Evolutionary conservation across 2,329 filamentous ascomycete genomes (phyloP).

Genomic region (Colletotrichum endophyticum): DNA sequence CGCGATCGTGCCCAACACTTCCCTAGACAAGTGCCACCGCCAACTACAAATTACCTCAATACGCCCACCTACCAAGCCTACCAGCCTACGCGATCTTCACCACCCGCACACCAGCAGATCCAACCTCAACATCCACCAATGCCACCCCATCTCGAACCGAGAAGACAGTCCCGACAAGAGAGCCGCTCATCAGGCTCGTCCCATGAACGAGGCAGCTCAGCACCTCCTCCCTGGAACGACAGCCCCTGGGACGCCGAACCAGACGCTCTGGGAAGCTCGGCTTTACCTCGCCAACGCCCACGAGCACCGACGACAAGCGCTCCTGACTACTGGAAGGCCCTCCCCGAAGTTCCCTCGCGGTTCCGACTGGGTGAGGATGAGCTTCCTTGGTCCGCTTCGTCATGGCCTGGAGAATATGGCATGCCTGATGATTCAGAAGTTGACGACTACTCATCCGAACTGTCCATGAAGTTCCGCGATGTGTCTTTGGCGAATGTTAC

Average conservation of each 20-base stretch:
- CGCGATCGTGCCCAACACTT: conserved; percentile 45
- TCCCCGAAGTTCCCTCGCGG: conserved; percentile 42
- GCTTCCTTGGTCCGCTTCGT: conserved; percentile 50
- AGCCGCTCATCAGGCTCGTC: conserved; percentile 27
- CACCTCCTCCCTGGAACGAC: conserved; percentile 51
- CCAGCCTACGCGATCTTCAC: conserved; percentile 15
- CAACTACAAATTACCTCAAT: conserved; percentile 49
- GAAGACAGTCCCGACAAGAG: conserved; percentile 18
- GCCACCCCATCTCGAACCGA: conserved; percentile 14
- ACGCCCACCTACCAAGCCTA: background rate
- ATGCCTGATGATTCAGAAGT: conserved; percentile 4
- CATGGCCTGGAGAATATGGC: conserved; percentile 31
- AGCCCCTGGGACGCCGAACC: conserved; percentile 50
- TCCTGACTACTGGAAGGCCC: conserved; percentile 42
- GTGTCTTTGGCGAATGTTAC: background rate
- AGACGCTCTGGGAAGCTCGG: conserved; percentile 30
- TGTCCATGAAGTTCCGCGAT: conserved; percentile 19
- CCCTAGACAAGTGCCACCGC: conserved; percentile 49
- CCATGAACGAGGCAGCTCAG: conserved; percentile 52
- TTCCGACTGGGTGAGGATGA: conserved; percentile 52
- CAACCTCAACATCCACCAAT: conserved; percentile 11
- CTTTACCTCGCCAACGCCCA: conserved; percentile 26
- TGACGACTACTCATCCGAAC: conserved; percentile 10
- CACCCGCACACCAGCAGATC: conserved; percentile 22
- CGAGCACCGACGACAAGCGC: conserved; percentile 15